phyloP scores from a whole-genome alignment of 2,329 filamentous ascomycete species.

The Trichophyton equinum region DNA sequence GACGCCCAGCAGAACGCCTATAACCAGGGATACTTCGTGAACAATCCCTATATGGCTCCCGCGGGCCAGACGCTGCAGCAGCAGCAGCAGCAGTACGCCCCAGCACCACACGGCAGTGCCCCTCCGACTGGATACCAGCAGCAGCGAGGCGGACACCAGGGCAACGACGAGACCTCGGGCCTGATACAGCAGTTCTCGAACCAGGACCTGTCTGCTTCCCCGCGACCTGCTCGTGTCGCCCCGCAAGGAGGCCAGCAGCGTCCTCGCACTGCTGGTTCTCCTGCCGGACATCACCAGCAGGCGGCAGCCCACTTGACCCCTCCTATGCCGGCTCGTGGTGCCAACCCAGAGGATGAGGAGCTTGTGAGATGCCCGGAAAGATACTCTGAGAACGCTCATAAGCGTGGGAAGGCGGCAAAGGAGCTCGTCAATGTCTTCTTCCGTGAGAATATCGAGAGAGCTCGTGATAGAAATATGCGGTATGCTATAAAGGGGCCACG shows the following conservation, averaged over 20 bases:
- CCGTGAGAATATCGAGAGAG: conserved; percentile 95
- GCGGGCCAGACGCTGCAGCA: conserved; percentile 11
- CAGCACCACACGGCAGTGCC: conserved; percentile 32
- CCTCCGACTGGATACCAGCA: conserved; percentile 43
- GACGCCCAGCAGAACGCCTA: conserved; percentile 36
- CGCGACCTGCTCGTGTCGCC: conserved; percentile 55
- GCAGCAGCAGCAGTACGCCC: conserved; percentile 41
- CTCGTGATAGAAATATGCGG: conserved; percentile 89
- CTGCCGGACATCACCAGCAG: conserved; percentile 35
- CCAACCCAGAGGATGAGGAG: conserved; percentile 52
- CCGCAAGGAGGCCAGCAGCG: conserved; percentile 44
- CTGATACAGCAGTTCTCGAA: conserved; percentile 94
- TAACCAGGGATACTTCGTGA: conserved; percentile 48
- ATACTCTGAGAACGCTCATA: conserved; percentile 76
- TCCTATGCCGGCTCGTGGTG: conserved; percentile 49
- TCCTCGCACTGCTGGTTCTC: conserved; percentile 68
- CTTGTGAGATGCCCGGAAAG: conserved; percentile 71
- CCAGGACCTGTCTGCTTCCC: conserved; percentile 71
- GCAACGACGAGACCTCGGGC: conserved; percentile 76
- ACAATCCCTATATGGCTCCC: conserved; percentile 42
- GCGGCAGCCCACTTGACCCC: conserved; percentile 58
- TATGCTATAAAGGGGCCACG: conserved; percentile 32
- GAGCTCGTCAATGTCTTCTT: conserved; percentile 68
- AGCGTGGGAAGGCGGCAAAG: conserved; percentile 54
- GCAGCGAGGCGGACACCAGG: conserved; percentile 37